Base-by-base conservation (phyloP, 805 yeast species). In the Kodamaea kaohsiungensis region DNA sequence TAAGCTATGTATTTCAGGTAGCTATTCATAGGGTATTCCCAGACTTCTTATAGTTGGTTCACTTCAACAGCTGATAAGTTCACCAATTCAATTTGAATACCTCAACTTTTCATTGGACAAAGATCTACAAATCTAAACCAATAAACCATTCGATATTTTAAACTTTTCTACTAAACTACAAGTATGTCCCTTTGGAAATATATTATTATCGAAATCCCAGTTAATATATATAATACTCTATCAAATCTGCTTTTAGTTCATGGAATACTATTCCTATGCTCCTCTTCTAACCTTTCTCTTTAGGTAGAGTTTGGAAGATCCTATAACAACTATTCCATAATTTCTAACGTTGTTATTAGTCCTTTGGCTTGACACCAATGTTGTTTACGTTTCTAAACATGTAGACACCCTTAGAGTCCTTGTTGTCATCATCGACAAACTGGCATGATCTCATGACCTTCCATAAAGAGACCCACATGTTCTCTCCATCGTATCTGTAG, bases 321-420 rank as follows among this genome's bases (percentile, higher is more conserved):
- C n/a, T n/a, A n/a, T n/a, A n/a, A n/a, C n/a, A n/a, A n/a, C n/a
- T n/a, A n/a, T n/a, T n/a, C n/a, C n/a, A n/a, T n/a, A n/a, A n/a
- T n/a, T n/a, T n/a, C n/a, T n/a, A n/a, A n/a, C n/a, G n/a, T n/a
- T n/a, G n/a, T n/a, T n/a, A n/a, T 53, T 55, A 58, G 54, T 54
- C 58, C 51, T 42, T 57, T 53, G 63, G 69, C 66, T 56, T 59
- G 46, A 69, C 67, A 46, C 77, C 77, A 33, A 63, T 50, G 49
- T 82, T 81, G 70, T 89, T 89, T 63, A 75, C 63, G 72, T 89
- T 89, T 74, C 95, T 81, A 69, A 77, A 89, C 95, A 89, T 89
- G 71, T 75, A 65, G 25, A 86, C 84, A 54, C 89, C 90, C 48
- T 46, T 46, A 13, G 48, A 38, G 63, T 88, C 90, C 56, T 85